A percentile compares a stretch with the other conserved stretches of the same genome.
phyloP scores from a whole-genome alignment of 1,284 basidiomycete species.

The Inonotus obliquus region DNA sequence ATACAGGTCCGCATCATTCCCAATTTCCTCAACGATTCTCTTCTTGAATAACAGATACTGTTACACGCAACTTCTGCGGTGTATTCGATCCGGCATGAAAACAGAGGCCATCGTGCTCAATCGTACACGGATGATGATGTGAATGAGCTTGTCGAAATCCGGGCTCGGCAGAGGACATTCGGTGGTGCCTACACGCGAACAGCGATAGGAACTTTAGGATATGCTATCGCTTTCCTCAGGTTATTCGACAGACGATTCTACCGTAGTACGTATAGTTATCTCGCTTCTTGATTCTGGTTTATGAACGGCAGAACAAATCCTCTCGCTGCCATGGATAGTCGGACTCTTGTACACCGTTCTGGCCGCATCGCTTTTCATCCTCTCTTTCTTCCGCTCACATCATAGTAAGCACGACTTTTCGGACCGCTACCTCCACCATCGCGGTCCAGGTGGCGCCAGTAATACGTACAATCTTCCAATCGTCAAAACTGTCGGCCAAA shows the following conservation, averaged over 20 bases:
- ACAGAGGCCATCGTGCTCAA: conserved; percentile 54
- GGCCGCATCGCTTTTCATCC: conserved; percentile 51
- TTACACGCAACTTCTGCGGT: not conserved
- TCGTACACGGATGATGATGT: conserved; percentile 57
- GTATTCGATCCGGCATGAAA: not conserved
- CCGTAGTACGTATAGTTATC: conserved; percentile 44
- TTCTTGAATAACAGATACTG: not conserved
- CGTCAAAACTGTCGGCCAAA: conserved; percentile 53
- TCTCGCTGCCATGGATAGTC: conserved; percentile 38
- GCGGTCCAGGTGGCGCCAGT: conserved; percentile 18
- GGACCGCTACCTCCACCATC: conserved; percentile 41
- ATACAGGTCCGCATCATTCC: not conserved
- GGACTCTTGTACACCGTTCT: conserved; percentile 69
- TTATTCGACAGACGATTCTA: conserved; percentile 72
- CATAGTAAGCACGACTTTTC: conserved; percentile 72
- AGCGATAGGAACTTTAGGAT: conserved; percentile 70
- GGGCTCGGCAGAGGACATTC: conserved; percentile 76
- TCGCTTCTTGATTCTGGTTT: conserved; percentile 13
- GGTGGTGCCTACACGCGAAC: conserved; percentile 77
- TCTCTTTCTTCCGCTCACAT: conserved; percentile 57
- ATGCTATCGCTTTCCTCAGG: conserved; percentile 68
- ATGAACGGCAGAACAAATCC: conserved; percentile 1
- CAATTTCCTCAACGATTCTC: not conserved
- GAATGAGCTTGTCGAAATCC: conserved; percentile 66
- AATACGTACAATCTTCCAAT: conserved; percentile 3